Percentiles rank a stretch among this genome's conserved stretches.
These are phyloP conservation scores for Coffea canephora DNA, from an alignment of 257 asterid species.

Conservation along the genomic window DNA sequence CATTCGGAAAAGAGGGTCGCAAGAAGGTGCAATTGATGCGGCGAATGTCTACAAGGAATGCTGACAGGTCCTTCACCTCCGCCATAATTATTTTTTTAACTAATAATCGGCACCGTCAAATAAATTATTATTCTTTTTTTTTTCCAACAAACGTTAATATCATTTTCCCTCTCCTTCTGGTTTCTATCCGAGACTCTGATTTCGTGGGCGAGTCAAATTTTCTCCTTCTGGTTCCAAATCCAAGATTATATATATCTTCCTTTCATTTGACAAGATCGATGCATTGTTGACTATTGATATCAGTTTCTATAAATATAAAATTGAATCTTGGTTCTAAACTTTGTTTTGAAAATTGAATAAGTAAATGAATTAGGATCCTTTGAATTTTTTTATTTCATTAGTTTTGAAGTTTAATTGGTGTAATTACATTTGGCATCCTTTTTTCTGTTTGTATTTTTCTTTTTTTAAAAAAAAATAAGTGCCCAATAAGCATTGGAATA, in stretches of 20 bases:
- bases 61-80: neutral
- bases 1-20: neutral
- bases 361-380: too few relatives aligned
- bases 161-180: neutral
- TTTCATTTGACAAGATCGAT: neutral
- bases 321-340: neutral
- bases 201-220: neutral
- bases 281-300: neutral
- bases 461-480: too few relatives aligned
- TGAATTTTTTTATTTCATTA: too few relatives aligned
- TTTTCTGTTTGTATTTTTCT: too few relatives aligned
- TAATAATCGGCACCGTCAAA: neutral
- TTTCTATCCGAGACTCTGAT: neutral
- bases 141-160: neutral
- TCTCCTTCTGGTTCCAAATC: neutral
- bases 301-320: neutral
- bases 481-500: too few relatives aligned
- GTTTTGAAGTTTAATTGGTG: too few relatives aligned
- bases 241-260: neutral
- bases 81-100: neutral
- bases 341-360: neutral
- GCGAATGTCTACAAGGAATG: constrained; percentile 1
- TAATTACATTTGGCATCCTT: too few relatives aligned
- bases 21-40: neutral
- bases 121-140: neutral